A percentile compares a stretch with the other conserved stretches of the same genome.
Conservation (phyloP, 2,329 filamentous ascomycete genomes). For the Stenocarpella maydis region DNA sequence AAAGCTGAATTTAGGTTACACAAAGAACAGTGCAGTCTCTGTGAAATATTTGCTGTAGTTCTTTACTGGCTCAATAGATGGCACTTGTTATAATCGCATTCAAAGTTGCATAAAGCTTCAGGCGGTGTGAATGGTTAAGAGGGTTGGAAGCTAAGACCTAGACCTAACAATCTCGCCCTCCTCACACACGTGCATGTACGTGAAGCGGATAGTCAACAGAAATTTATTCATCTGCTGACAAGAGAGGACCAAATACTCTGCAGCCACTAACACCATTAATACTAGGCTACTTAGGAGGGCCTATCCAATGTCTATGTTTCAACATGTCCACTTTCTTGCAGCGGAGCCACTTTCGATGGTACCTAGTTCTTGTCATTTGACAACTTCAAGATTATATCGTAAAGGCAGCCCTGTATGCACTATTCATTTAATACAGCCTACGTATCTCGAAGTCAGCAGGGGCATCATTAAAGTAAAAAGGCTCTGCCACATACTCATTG, state of each 20-base stretch:
- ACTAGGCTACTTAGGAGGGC: background rate
- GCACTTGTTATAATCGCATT: too few relatives aligned
- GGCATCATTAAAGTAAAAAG: too few relatives aligned
- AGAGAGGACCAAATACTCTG: background rate
- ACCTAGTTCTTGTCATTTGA: background rate
- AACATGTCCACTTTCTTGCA: background rate
- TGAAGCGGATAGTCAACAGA: background rate
- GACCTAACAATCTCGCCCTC: too few relatives aligned
- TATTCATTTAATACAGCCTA: too few relatives aligned
- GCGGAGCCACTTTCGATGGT: slow-evolving; percentile 3
- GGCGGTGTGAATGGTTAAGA: background rate
- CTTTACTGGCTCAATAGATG: too few relatives aligned
- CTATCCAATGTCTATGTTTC: background rate
- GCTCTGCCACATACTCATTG: too few relatives aligned
- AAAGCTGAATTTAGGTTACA: background rate
- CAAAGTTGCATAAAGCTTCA: too few relatives aligned
- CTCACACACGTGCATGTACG: background rate
- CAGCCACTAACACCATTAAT: background rate
- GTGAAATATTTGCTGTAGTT: too few relatives aligned
- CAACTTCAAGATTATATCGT: background rate
- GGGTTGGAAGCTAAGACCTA: too few relatives aligned
- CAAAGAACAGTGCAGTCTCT: background rate
- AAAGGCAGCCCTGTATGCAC: background rate
- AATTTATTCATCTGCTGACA: background rate
- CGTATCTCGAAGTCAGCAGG: background rate